These are phyloP conservation scores for Recurvomyces mirabilis DNA, from an alignment of 495 filamentous ascomycete species.

Conservation along the genomic window DNA sequence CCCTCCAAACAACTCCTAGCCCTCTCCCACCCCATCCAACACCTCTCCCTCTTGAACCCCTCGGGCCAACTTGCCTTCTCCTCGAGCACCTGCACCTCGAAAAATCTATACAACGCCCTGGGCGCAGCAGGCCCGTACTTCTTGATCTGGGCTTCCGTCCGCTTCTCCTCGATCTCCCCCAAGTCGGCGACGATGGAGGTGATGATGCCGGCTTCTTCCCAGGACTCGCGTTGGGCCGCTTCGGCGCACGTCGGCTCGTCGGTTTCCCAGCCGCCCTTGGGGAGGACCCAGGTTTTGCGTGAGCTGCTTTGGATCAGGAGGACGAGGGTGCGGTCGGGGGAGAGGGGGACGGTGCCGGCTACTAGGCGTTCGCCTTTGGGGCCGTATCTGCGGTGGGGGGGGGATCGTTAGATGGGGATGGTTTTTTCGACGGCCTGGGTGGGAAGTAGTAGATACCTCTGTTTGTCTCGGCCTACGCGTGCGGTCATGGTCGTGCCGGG, in stretches of 20 bases:
- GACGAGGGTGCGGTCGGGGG: slow-evolving; percentile 63
- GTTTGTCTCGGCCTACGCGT: slow-evolving; percentile 38
- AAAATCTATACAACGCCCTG: slow-evolving; percentile 75
- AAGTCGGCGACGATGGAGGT: slow-evolving; percentile 73
- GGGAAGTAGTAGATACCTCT: no score
- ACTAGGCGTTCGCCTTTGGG: slow-evolving; percentile 87
- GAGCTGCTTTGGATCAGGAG: slow-evolving; percentile 86
- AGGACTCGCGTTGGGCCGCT: slow-evolving; percentile 73
- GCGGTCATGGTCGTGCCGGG: slow-evolving; percentile 33
- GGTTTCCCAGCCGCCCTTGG: slow-evolving; percentile 94
- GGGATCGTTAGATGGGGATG: neutral
- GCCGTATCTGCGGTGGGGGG: slow-evolving; percentile 88
- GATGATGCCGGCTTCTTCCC: slow-evolving; percentile 92
- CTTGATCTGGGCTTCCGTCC: slow-evolving; percentile 46
- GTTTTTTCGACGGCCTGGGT: neutral
- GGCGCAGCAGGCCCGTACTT: slow-evolving; percentile 46
- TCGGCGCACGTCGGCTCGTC: slow-evolving; percentile 71
- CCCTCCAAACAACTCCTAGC: slow-evolving; percentile 64
- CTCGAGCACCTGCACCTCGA: slow-evolving; percentile 69
- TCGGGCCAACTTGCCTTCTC: slow-evolving; percentile 88
- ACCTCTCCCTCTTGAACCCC: slow-evolving; percentile 75
- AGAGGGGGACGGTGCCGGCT: slow-evolving; percentile 82
- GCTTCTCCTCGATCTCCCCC: slow-evolving; percentile 71
- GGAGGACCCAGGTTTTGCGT: slow-evolving; percentile 85
- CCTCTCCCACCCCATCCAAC: slow-evolving; percentile 77